Evolutionary conservation across 495 filamentous ascomycete species (phyloP).

Genomic region (Bacidia gigantensis): DNA sequence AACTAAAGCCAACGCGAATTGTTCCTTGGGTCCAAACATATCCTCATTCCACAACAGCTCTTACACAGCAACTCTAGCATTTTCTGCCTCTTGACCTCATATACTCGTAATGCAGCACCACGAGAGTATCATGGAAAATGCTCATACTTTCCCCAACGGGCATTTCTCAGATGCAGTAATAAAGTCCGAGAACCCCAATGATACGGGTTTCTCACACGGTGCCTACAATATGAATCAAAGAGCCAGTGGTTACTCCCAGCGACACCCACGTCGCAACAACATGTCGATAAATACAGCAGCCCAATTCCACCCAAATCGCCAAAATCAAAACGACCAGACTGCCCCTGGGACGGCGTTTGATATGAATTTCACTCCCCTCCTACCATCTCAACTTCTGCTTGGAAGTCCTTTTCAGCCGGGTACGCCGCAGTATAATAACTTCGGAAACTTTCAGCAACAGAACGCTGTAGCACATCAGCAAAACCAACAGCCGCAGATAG

Average conservation of each 20-base stretch:
- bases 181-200: slow-evolving; percentile 52
- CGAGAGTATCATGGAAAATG: slow-evolving; percentile 34
- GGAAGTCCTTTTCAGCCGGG: slow-evolving; percentile 96
- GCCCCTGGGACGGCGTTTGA: slow-evolving; percentile 81
- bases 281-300: slow-evolving; percentile 81
- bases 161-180: slow-evolving; percentile 49
- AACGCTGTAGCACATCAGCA: slow-evolving; percentile 47
- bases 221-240: slow-evolving; percentile 70
- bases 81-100: too few relatives aligned
- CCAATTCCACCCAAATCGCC: slow-evolving; percentile 35
- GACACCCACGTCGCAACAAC: slow-evolving; percentile 69
- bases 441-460: slow-evolving; percentile 59
- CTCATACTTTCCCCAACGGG: slow-evolving; percentile 34
- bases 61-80: too few relatives aligned
- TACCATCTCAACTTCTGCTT: slow-evolving; percentile 86
- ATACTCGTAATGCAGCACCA: slow-evolving; percentile 48
- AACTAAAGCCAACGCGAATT: too few relatives aligned
- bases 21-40: too few relatives aligned
- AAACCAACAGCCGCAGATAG: slow-evolving; percentile 39
- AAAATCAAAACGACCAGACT: slow-evolving; percentile 58
- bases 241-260: slow-evolving; percentile 63
- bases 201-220: slow-evolving; percentile 82
- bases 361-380: slow-evolving; percentile 94
- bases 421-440: slow-evolving; percentile 80
- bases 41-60: too few relatives aligned